Base-by-base conservation (phyloP, 1,284 basidiomycete species). In the Phlebopus sp. region DNA sequence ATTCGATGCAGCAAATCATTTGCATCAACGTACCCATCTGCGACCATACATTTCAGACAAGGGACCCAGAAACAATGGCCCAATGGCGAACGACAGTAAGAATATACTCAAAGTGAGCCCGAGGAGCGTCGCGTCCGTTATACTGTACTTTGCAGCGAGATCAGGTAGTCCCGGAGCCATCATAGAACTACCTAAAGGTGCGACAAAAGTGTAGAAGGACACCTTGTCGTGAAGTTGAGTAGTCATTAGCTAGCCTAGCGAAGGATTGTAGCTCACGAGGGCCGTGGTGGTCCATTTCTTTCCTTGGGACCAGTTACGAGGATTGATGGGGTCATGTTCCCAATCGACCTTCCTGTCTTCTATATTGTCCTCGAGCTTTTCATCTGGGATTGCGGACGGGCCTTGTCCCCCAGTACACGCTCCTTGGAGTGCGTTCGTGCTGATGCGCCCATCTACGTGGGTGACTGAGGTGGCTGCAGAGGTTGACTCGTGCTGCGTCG, bases 1-100 rank as follows among this genome's bases (percentile, higher is more conserved):
- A 17, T 40, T 25, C 3, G 14, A 23, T 31, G 15, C 27, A 7
- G 46, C 25, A 17, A n/a, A 18, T 25, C 42, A 11, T 21, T 39
- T 18, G 13, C 8, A 25, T 29, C 2, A 10, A 59, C 73, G 39
- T 54, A 83, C 84, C 82, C 81, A 84, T 62, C 68, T 76, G 36
- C 87, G 78, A n/a, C 87, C 86, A 56, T 85, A 86, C 66, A 89
- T 84, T 62, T 90, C 88, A 2, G 85, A 86, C 13, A 90, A 55
- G 1, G 90, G 90, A 0, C 82, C 85, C 21, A 85, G 71, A 49
- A 90, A 62, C 1, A 89, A 68, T 14, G 86, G 86, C 43, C 81
- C 86, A 41, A 90, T 64, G 1, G 83, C 87, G 59, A 85, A 89
- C 0, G 89, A 87, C 1, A 91, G 63, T 34, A 93, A 64, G 64